phyloP scores from a whole-genome alignment of 305 asterid genomes.

The Fraxinus paxiana region DNA sequence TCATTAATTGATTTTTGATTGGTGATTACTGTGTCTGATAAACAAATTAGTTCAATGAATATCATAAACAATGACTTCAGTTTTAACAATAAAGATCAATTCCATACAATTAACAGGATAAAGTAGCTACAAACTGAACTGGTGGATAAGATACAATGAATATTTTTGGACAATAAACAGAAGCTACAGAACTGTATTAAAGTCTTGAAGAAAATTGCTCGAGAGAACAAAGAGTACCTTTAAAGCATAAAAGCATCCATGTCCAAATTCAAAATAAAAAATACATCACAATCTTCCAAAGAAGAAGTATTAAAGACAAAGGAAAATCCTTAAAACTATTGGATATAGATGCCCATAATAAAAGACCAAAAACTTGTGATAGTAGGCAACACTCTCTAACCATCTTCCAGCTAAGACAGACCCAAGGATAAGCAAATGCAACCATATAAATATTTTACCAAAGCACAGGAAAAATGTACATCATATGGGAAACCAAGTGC shows the following conservation, averaged over 20 bases:
- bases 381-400: not conserved
- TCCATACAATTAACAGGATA: slow-evolving; percentile 13
- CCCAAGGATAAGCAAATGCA: not conserved
- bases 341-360: not conserved
- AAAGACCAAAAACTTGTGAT: not conserved
- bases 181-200: not conserved
- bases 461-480: not conserved
- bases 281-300: not conserved
- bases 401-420: not conserved
- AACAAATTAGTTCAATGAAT: not conserved
- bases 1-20: slow-evolving; percentile 14
- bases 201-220: not conserved
- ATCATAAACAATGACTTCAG: not conserved
- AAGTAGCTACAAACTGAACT: slow-evolving; percentile 4
- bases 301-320: not conserved
- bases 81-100: slow-evolving; percentile 4
- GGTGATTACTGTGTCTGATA: not conserved
- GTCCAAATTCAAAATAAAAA: not conserved
- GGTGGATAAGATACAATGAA: not conserved
- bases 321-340: not conserved
- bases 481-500: not conserved
- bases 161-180: not conserved
- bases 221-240: not conserved
- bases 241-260: not conserved
- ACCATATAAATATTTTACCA: not conserved